Evolutionary conservation across 495 filamentous ascomycete genomes (phyloP).

Genomic region (Trichoderma erinaceum): DNA sequence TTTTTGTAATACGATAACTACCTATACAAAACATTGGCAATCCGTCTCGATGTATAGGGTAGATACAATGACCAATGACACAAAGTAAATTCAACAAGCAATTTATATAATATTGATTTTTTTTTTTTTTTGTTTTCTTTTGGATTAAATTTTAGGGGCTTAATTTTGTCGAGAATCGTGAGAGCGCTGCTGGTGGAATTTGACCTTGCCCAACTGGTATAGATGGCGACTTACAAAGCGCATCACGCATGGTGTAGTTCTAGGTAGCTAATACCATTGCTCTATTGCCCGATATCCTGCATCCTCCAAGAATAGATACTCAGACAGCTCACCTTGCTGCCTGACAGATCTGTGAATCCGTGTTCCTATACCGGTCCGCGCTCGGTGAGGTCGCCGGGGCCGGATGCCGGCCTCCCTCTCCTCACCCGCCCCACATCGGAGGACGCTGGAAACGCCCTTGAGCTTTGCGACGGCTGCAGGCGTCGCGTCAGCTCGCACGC

Average conservation of each 20-base stretch:
- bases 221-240: too few species aligned
- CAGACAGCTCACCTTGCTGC: neutral
- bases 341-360: neutral
- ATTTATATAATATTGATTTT: too few species aligned
- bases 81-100: too few species aligned
- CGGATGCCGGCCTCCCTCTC: slow-evolving; percentile 2
- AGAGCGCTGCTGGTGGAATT: neutral
- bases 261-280: too few species aligned
- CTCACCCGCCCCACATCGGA: slow-evolving; percentile 2
- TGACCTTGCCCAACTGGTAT: neutral
- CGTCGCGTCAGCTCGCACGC: slow-evolving; percentile 1
- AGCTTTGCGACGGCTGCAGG: slow-evolving; percentile 14
- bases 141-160: too few species aligned
- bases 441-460: neutral
- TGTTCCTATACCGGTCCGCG: neutral
- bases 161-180: neutral
- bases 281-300: too few species aligned
- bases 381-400: slow-evolving; percentile 9
- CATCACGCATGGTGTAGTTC: too few species aligned
- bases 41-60: too few species aligned
- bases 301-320: neutral
- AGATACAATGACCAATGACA: too few species aligned
- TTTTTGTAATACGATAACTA: too few species aligned
- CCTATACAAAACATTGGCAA: too few species aligned
- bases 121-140: too few species aligned